Evolutionary conservation across 306 rosid genomes (phyloP), one percentile per base, ranked within the genome.

Genomic region (Dryas drummondii): DNA sequence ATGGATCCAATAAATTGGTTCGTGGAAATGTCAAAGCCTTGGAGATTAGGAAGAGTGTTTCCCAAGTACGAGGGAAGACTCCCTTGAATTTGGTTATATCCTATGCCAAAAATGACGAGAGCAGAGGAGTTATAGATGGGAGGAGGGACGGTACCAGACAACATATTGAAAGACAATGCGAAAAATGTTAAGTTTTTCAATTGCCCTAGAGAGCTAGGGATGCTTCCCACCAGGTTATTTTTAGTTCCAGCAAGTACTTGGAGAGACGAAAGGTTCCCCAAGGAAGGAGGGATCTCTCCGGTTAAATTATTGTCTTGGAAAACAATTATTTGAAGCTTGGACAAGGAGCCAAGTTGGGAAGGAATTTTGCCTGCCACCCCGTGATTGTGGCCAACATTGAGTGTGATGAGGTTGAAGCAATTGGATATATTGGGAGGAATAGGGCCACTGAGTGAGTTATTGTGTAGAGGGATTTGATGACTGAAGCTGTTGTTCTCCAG

Each of bases 161-260:
- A 32, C 0, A 0, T 14, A 15, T 63, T 63, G 4, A 0, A 0
- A 14, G 6, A 49, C 26, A 63, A 63, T 15, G 22, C 27, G 5
- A 63, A 17, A 63, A 0, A 4, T 54, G 4, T 54, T n/a, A 54
- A n/a, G 3, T n/a, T 0, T 54, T 54, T 54, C 11, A 16, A n/a
- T 14, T 5, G 19, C 27, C 59, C 22, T 6, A 54, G 14, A 54
- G 59, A 54, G 16, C 59, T 54, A 16, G 59, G 59, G 7, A 54
- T 54, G 59, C 59, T 54, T 54, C 59, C 59, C 1, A 16, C 6
- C 26, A 54, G n/a, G 27, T 0, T 54, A n/a, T 54, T 54, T 5
- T 0, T 0, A n/a, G 0, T 0, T 5, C 11, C 26, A 54, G 4
- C 4, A n/a, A 54, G 4, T 15, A 0, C 1, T 7, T n/a, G 1